Evolutionary conservation across 345 rosid species (phyloP).

Genomic region (Eutrema heterophyllum): DNA sequence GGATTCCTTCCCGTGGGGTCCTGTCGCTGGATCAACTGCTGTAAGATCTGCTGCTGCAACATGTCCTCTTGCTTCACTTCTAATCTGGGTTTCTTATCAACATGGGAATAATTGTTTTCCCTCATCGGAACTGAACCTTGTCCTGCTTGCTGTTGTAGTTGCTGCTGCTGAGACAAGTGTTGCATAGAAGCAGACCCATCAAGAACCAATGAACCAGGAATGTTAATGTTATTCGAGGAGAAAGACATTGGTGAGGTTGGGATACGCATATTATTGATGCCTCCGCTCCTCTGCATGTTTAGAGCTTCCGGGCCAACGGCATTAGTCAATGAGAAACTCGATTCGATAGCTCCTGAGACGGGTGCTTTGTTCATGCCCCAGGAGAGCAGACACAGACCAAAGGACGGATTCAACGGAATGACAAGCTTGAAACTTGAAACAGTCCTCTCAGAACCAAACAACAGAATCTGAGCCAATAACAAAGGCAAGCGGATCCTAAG

Average conservation of each 20-base stretch:
- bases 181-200: slow-evolving; percentile 30
- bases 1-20: slow-evolving; percentile 57
- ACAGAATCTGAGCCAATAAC: background rate
- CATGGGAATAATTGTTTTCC: slow-evolving; percentile 22
- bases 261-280: slow-evolving; percentile 20
- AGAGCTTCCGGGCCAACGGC: slow-evolving; percentile 1
- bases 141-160: slow-evolving; percentile 1
- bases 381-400: slow-evolving; percentile 6
- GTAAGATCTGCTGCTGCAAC: slow-evolving; percentile 71
- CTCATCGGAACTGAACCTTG: slow-evolving; percentile 27
- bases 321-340: slow-evolving; percentile 18
- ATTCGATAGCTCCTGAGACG: background rate
- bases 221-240: slow-evolving; percentile 22
- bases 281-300: slow-evolving; percentile 17
- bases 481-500: slow-evolving; percentile 1
- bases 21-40: slow-evolving; percentile 75
- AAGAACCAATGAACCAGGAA: slow-evolving; percentile 21
- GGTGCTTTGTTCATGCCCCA: slow-evolving; percentile 20
- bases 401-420: background rate
- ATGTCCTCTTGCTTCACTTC: slow-evolving; percentile 89
- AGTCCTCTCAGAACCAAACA: background rate
- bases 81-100: slow-evolving; percentile 68
- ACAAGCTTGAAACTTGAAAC: slow-evolving; percentile 6
- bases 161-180: slow-evolving; percentile 15
- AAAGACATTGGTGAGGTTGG: slow-evolving; percentile 32